Evolutionary conservation across 164 flowering plant genomes (phyloP).

Genomic region (Dillenia turbinata): DNA sequence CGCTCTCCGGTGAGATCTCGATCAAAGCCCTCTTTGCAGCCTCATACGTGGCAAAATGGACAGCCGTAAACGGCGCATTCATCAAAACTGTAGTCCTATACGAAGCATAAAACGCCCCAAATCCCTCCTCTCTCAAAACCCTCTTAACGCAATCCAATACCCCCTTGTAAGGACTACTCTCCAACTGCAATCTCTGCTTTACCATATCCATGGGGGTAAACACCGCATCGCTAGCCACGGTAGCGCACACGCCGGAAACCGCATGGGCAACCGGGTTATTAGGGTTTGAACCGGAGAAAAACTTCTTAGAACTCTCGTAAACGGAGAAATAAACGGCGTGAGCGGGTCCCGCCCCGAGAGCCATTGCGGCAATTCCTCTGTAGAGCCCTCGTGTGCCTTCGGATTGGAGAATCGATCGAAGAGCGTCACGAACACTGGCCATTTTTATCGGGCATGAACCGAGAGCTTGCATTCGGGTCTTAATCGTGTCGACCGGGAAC

Average conservation of each 20-base stretch:
- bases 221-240: slow-evolving; percentile 59
- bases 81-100: slow-evolving; percentile 64
- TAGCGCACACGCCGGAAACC: slow-evolving; percentile 46
- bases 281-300: slow-evolving; percentile 31
- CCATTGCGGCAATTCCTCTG: slow-evolving; percentile 72
- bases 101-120: slow-evolving; percentile 58
- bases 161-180: slow-evolving; percentile 39
- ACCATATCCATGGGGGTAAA: slow-evolving; percentile 77
- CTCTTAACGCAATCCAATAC: slow-evolving; percentile 50
- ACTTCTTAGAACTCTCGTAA: slow-evolving; percentile 47
- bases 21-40: slow-evolving; percentile 51
- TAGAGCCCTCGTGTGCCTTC: slow-evolving; percentile 53
- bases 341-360: slow-evolving; percentile 69
- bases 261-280: slow-evolving; percentile 44
- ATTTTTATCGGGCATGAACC: slow-evolving; percentile 55
- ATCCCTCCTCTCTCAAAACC: slow-evolving; percentile 52
- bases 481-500: slow-evolving; percentile 47
- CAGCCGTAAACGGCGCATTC: slow-evolving; percentile 72
- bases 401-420: slow-evolving; percentile 37
- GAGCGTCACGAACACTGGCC: slow-evolving; percentile 34
- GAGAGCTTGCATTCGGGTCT: slow-evolving; percentile 46
- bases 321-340: slow-evolving; percentile 67
- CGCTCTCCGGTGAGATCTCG: slow-evolving; percentile 54
- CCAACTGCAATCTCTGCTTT: slow-evolving; percentile 66
- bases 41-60: slow-evolving; percentile 64